Conservation (phyloP, 345 rosid species). For the Citropsis articulata region DNA sequence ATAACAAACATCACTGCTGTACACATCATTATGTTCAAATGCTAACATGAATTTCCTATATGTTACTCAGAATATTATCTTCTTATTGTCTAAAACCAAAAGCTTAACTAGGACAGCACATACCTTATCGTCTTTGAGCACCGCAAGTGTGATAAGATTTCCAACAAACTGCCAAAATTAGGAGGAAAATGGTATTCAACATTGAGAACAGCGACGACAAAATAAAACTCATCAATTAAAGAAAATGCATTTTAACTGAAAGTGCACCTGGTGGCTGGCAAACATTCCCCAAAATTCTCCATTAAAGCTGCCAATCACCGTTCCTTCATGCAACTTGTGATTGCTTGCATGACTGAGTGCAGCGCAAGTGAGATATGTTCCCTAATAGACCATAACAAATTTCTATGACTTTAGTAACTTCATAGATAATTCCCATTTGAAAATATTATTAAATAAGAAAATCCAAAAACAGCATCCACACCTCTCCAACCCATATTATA, state of each 20-base stretch:
- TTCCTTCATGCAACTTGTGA: constrained; percentile 56
- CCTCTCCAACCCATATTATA: constrained; percentile 96
- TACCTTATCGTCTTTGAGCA: constrained; percentile 61
- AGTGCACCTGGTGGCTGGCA: constrained; percentile 80
- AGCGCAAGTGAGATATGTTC: constrained; percentile 84
- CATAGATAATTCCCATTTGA: constrained; percentile 1
- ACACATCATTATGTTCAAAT: background rate
- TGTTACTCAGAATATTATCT: background rate
- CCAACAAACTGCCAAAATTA: constrained; percentile 63
- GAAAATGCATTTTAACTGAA: background rate
- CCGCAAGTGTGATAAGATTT: constrained; percentile 77
- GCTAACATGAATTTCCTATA: background rate
- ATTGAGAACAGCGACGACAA: constrained; percentile 9
- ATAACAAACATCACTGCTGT: too few relatives aligned
- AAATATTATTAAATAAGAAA: background rate
- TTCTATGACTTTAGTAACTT: background rate
- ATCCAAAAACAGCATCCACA: constrained; percentile 25
- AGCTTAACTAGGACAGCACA: constrained; percentile 12
- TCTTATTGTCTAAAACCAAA: background rate
- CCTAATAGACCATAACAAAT: constrained; percentile 41
- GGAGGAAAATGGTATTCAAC: background rate
- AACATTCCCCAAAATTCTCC: constrained; percentile 92
- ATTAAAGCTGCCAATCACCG: constrained; percentile 76
- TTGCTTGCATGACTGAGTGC: constrained; percentile 77
- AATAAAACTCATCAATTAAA: background rate